Evolutionary conservation across 352 stramenopile genomes (phyloP), one percentile per base, ranked within the genome.

Genomic region (Aphanomyces invadans): DNA sequence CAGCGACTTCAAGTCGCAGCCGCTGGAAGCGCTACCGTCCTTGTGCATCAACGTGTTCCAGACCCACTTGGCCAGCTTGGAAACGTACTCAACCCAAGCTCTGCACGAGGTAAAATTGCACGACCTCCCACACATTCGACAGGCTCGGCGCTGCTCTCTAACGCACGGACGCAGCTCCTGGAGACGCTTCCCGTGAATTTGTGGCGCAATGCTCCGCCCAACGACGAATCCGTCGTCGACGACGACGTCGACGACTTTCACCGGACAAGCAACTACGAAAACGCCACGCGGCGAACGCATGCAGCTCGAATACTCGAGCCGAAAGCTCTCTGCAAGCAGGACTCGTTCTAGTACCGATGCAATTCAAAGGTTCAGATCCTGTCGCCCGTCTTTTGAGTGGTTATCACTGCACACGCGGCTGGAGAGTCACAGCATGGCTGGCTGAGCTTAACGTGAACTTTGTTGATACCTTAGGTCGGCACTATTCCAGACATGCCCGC

Each of bases 401-500:
- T n/a, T n/a, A n/a, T n/a, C n/a, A n/a, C n/a, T n/a, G n/a, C n/a
- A n/a, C n/a, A n/a, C n/a, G n/a, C n/a, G n/a, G n/a, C n/a, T n/a
- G n/a, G n/a, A n/a, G n/a, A n/a, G n/a, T n/a, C n/a, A n/a, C n/a
- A n/a, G n/a, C n/a, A n/a, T n/a, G n/a, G n/a, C n/a, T n/a, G n/a
- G n/a, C n/a, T n/a, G n/a, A 42, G 15, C 7, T 42, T 42, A 42
- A 15, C 36, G 15, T 42, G 15, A 42, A 42, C 36, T 42, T 7
- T 7, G 7, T 42, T 42, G 7, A 15, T 42, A 42, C 36, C 7
- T 42, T 42, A 42, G 7, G 36, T 42, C n/a, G n/a, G n/a, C n/a
- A n/a, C 57, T 65, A 80, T 2, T 70, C 66, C 23, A 87, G 75
- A 67, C 79, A 90, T 17, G 74, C 65, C 44, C 77, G 75, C 79